These are phyloP conservation scores for Pythium aquatile DNA, from an alignment of 352 stramenopile species.

Conservation along the genomic window DNA sequence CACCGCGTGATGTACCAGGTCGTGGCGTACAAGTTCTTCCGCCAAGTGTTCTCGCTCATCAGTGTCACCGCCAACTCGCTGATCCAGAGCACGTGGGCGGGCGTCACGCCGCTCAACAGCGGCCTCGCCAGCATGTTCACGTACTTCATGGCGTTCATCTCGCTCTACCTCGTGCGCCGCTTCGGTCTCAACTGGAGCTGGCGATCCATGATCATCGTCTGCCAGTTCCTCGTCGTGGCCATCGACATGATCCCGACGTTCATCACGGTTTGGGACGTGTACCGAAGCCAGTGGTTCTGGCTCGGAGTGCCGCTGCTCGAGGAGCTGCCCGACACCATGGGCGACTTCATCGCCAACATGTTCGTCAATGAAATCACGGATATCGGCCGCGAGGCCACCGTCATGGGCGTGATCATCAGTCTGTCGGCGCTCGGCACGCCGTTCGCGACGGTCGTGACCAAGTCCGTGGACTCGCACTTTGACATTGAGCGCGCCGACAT, in stretches of 20 bases:
- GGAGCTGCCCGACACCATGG: slow-evolving; percentile 21
- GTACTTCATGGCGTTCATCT: slow-evolving; percentile 9
- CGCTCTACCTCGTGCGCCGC: slow-evolving; percentile 15
- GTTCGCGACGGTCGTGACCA: slow-evolving; percentile 27
- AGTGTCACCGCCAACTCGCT: slow-evolving; percentile 9
- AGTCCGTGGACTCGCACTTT: slow-evolving; percentile 22
- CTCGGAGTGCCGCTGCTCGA: slow-evolving; percentile 26
- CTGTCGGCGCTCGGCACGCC: slow-evolving; percentile 25
- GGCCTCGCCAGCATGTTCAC: slow-evolving; percentile 21
- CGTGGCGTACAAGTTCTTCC: slow-evolving; percentile 25
- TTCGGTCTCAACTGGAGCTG: slow-evolving; percentile 24
- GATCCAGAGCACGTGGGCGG: slow-evolving; percentile 25
- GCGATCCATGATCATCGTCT: slow-evolving; percentile 17
- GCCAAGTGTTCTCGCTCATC: slow-evolving; percentile 12
- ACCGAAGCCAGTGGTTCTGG: slow-evolving; percentile 26
- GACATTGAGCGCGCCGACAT: slow-evolving; percentile 19
- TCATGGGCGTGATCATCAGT: slow-evolving; percentile 29
- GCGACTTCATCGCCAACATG: slow-evolving; percentile 24
- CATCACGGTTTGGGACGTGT: slow-evolving; percentile 27
- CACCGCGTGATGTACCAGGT: slow-evolving; percentile 20
- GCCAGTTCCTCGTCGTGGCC: slow-evolving; percentile 19
- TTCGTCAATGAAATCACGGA: slow-evolving; percentile 27
- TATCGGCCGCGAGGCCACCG: slow-evolving; percentile 25
- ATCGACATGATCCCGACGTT: slow-evolving; percentile 26
- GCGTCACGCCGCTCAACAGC: slow-evolving; percentile 30